phyloP scores from a whole-genome alignment of 768 basidiomycete genomes.

The Tephrocybe sp. region DNA sequence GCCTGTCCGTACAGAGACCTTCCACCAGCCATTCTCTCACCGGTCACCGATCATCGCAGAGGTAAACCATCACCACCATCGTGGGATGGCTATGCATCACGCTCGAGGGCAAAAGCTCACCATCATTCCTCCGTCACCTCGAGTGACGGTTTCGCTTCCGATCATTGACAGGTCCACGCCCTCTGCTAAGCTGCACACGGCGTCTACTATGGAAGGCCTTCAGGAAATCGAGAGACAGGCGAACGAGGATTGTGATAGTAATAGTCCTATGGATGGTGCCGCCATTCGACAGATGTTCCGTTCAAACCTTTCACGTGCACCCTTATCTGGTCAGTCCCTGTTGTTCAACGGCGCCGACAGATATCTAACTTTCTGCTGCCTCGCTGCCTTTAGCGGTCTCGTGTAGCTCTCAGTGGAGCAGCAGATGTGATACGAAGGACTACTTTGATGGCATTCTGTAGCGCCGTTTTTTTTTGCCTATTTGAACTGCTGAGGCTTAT shows the following conservation, averaged over 20 bases:
- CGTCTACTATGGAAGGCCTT: neutral
- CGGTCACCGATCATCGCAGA: slow-evolving; percentile 32
- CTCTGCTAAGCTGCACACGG: slow-evolving; percentile 4
- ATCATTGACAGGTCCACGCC: slow-evolving; percentile 1
- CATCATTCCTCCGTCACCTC: slow-evolving; percentile 20
- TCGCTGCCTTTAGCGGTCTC: neutral
- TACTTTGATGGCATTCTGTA: slow-evolving; percentile 25
- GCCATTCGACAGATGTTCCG: slow-evolving; percentile 36
- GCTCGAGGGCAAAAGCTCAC: slow-evolving; percentile 11
- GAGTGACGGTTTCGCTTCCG: slow-evolving; percentile 8
- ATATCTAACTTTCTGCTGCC: neutral
- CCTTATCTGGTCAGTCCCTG: slow-evolving; percentile 13
- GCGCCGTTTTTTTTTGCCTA: neutral
- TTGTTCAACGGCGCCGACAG: neutral
- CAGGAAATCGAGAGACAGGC: neutral
- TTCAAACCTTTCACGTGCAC: slow-evolving; percentile 27
- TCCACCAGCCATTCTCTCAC: slow-evolving; percentile 23
- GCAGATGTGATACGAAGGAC: slow-evolving; percentile 15
- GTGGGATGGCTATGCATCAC: slow-evolving; percentile 15
- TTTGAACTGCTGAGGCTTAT: neutral
- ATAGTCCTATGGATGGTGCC: slow-evolving; percentile 23
- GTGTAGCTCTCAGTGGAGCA: neutral
- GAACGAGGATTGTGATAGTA: too few species aligned
- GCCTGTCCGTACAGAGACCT: slow-evolving; percentile 20
- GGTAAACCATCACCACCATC: slow-evolving; percentile 21